Percentiles rank a stretch among this genome's conserved stretches.
Evolutionary conservation across 345 rosid species (phyloP).

Genomic region (Noccaea caerulescens): DNA sequence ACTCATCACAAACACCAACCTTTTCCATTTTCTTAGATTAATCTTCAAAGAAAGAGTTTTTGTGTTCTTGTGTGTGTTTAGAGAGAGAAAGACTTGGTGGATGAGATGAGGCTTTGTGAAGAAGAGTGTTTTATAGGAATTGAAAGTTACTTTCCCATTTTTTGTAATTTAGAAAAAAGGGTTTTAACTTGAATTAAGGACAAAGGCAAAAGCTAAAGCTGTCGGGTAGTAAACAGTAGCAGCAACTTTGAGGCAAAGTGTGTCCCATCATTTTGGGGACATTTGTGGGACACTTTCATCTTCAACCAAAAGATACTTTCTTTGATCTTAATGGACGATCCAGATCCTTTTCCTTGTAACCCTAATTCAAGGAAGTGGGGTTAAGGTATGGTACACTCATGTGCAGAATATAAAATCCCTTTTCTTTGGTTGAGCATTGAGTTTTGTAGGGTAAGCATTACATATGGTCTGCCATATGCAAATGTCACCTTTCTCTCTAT

Average conservation of each 20-base stretch:
- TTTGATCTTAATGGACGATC: conserved; percentile 47
- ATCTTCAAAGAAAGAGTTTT: conserved; percentile 21
- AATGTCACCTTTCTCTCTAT: conserved; percentile 29
- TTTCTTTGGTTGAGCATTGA: conserved; percentile 34
- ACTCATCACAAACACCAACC: conserved; percentile 46
- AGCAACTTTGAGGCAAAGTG: conserved; percentile 68
- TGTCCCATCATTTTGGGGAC: conserved; percentile 69
- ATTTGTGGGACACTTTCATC: conserved; percentile 73
- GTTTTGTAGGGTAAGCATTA: conserved; percentile 52
- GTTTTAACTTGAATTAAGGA: conserved; percentile 47
- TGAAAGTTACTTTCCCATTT: conserved; percentile 12
- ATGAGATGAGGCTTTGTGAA: conserved; percentile 42
- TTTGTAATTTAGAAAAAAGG: not conserved
- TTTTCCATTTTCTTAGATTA: conserved; percentile 37
- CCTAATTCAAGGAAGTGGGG: conserved; percentile 54
- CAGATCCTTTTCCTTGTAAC: conserved; percentile 42
- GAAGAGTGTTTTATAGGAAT: conserved; percentile 50
- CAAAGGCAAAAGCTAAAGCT: conserved; percentile 71
- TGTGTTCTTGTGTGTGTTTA: conserved; percentile 20
- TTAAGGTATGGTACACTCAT: conserved; percentile 45
- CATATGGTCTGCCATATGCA: conserved; percentile 50
- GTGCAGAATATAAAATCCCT: conserved; percentile 32
- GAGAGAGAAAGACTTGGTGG: conserved; percentile 36
- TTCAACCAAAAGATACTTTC: conserved; percentile 52
- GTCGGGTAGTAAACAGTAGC: conserved; percentile 71